Conservation (phyloP, 352 stramenopile genomes). For the Pythium graminicola region DNA sequence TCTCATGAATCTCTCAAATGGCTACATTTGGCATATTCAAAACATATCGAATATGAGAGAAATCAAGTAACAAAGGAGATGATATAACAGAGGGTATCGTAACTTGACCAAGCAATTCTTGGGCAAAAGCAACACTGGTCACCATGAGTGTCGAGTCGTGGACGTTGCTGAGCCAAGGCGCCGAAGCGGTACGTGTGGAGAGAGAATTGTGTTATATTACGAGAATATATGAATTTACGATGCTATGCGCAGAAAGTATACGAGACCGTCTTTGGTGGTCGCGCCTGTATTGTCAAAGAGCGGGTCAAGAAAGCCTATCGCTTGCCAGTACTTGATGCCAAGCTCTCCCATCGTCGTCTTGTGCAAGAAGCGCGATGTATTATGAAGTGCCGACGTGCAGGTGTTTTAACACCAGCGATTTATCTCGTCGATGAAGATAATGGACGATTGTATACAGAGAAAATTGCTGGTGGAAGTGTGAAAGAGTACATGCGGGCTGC, state of each 20-base stretch:
- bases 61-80: too few species aligned
- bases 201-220: too few species aligned
- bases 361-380: constrained; percentile 80
- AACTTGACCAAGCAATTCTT: neutral
- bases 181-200: constrained; percentile 51
- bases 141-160: constrained; percentile 39
- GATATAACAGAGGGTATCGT: neutral
- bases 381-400: constrained; percentile 69
- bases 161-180: constrained; percentile 71
- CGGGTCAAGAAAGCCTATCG: constrained; percentile 80
- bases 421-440: constrained; percentile 77
- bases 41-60: neutral
- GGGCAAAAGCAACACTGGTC: neutral
- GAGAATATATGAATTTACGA: too few species aligned
- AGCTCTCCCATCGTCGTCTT: constrained; percentile 69
- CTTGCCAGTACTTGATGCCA: constrained; percentile 67
- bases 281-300: constrained; percentile 75
- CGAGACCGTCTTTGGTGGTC: constrained; percentile 56
- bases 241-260: constrained; percentile 62
- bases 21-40: too few species aligned
- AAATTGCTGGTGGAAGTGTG: constrained; percentile 57
- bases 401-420: constrained; percentile 64
- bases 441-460: constrained; percentile 62
- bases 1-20: too few species aligned
- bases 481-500: constrained; percentile 61